Percentiles rank a stretch among this genome's conserved stretches.
Conservation (phyloP, 139 green algal species). For the Chlorella sp. region DNA sequence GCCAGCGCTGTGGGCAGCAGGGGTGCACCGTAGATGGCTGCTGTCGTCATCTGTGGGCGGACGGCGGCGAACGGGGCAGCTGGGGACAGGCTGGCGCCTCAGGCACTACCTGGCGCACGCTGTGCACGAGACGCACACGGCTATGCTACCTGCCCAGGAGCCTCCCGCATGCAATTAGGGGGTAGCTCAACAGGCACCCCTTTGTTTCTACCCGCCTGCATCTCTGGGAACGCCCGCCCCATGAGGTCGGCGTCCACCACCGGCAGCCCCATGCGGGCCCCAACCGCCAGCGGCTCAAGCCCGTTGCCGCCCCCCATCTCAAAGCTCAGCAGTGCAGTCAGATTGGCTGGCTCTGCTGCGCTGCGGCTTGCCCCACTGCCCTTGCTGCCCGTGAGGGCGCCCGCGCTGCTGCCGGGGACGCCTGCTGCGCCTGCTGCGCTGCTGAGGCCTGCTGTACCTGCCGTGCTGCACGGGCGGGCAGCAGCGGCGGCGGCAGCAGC, state of each 20-base stretch:
- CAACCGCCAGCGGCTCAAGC: slow-evolving; percentile 53
- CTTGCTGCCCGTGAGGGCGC: background rate
- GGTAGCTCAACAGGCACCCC: background rate
- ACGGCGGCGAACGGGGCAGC: background rate
- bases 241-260: slow-evolving; percentile 62
- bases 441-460: background rate
- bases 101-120: too few species aligned
- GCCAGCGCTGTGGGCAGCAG: slow-evolving; percentile 45
- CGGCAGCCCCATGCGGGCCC: slow-evolving; percentile 40
- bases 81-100: too few species aligned
- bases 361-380: background rate
- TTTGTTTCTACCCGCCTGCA: slow-evolving; percentile 48
- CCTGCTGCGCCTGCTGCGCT: background rate
- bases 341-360: background rate
- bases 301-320: slow-evolving; percentile 61
- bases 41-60: slow-evolving; percentile 45
- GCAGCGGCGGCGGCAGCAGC: background rate
- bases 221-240: slow-evolving; percentile 60
- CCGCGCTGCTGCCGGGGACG: background rate
- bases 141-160: too few species aligned
- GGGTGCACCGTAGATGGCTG: slow-evolving; percentile 44
- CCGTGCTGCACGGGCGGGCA: background rate
- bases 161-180: too few species aligned
- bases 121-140: too few species aligned
- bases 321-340: too few species aligned